phyloP scores from a whole-genome alignment of 2,329 filamentous ascomycete genomes.

The Myriosclerotinia duriaeana region DNA sequence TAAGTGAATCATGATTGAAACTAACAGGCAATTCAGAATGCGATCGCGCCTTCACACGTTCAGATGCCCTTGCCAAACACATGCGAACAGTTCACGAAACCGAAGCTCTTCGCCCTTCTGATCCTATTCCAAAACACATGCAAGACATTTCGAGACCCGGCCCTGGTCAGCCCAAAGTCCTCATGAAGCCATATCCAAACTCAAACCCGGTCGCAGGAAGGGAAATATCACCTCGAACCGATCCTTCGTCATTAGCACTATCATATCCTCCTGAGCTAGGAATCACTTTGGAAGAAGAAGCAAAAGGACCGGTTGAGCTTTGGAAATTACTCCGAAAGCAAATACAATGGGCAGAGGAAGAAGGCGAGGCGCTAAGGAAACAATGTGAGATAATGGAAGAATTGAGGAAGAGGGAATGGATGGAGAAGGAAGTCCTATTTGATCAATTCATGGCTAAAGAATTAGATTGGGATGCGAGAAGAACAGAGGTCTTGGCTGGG shows the following conservation, averaged over 20 bases:
- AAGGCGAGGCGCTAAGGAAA: constrained; percentile 60
- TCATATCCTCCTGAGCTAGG: constrained; percentile 49
- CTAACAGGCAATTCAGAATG: constrained; percentile 63
- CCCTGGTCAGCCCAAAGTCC: constrained; percentile 57
- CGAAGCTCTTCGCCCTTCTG: constrained; percentile 79
- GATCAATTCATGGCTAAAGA: constrained; percentile 69
- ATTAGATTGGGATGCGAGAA: constrained; percentile 61
- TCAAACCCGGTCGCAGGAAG: constrained; percentile 42
- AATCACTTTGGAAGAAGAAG: constrained; percentile 65
- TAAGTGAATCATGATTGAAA: background rate
- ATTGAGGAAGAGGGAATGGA: constrained; percentile 69
- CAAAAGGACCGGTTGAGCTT: constrained; percentile 61
- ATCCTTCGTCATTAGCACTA: constrained; percentile 38
- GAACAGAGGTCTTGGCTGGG: constrained; percentile 54
- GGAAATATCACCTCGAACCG: constrained; percentile 48
- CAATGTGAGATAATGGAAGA: constrained; percentile 68
- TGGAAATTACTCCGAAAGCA: constrained; percentile 63
- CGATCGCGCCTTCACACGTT: constrained; percentile 92
- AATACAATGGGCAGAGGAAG: constrained; percentile 69
- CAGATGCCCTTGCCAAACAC: constrained; percentile 93
- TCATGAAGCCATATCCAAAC: constrained; percentile 60
- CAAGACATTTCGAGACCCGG: constrained; percentile 46
- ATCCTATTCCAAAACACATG: constrained; percentile 71
- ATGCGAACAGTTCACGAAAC: constrained; percentile 99
- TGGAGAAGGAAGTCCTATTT: constrained; percentile 76